A percentile compares a stretch with the other conserved stretches of the same genome.
Conservation (phyloP, 768 basidiomycete species). For the Phanerodontia chrysosporium region DNA sequence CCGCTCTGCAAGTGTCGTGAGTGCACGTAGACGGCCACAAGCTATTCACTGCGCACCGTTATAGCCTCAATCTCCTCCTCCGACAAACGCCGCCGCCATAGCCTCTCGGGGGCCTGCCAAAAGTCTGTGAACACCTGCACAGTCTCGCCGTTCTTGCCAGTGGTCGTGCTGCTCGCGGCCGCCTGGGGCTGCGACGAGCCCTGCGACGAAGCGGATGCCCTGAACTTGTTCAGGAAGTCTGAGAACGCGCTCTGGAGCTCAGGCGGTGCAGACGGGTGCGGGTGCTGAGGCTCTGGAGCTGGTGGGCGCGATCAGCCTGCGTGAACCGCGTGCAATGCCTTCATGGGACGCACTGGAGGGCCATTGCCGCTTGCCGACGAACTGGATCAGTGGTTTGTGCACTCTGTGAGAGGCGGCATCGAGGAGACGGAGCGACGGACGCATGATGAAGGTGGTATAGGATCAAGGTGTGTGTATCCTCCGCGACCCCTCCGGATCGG, state of each 20-base stretch:
- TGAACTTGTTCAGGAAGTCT: conserved; percentile 25
- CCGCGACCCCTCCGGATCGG: not conserved
- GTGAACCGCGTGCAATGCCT: not conserved
- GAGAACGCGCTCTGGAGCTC: conserved; percentile 25
- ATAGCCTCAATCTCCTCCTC: conserved; percentile 28
- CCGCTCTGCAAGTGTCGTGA: not conserved
- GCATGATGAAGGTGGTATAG: conserved; percentile 17
- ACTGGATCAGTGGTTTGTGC: conserved; percentile 26
- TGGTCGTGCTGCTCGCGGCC: conserved; percentile 4
- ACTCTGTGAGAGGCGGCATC: conserved; percentile 12
- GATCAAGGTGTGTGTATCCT: conserved; percentile 1
- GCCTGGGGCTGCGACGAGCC: not conserved
- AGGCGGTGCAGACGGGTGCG: conserved; percentile 25
- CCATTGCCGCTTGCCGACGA: conserved; percentile 27
- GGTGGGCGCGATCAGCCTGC: not conserved
- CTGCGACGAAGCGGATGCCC: conserved; percentile 15
- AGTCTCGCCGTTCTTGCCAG: conserved; percentile 7
- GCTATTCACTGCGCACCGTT: conserved; percentile 13
- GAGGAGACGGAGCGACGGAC: conserved; percentile 22
- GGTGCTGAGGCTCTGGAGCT: conserved; percentile 25
- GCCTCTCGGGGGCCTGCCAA: conserved; percentile 26
- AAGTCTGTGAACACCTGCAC: conserved; percentile 22
- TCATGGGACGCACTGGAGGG: conserved; percentile 18
- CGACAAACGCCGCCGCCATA: conserved; percentile 21
- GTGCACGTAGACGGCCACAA: not conserved